Base-by-base conservation (phyloP, 176 grass and related monocot genomes). In the Eragrostis nindensis region DNA sequence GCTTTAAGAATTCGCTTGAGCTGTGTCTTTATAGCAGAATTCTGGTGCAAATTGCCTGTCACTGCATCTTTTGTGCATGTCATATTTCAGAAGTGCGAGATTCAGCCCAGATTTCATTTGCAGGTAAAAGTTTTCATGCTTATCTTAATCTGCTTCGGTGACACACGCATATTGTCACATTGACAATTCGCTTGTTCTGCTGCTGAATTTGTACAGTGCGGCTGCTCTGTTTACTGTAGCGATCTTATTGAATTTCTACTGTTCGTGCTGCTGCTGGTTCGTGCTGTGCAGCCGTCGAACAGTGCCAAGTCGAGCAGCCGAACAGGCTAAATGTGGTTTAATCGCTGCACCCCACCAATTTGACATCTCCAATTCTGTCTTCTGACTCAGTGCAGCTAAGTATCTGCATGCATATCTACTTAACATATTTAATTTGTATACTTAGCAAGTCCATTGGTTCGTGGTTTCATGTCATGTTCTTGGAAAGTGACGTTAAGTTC, bases 281-380 rank as follows among this genome's bases (percentile, higher is more conserved):
- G n/a, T n/a, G n/a, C n/a, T n/a, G n/a, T n/a, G n/a, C n/a, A n/a
- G n/a, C n/a, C n/a, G n/a, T n/a, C n/a, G n/a, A n/a, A n/a, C n/a
- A n/a, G n/a, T n/a, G n/a, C n/a, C n/a, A n/a, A n/a, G n/a, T n/a
- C n/a, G n/a, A n/a, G n/a, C n/a, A n/a, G n/a, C n/a, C n/a, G n/a
- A n/a, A n/a, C n/a, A n/a, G n/a, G n/a, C n/a, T n/a, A n/a, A n/a
- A n/a, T 38, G 32, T 36, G 65, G 71, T 57, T 60, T 68, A 69
- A 70, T 48, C 41, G 0, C 27, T 49, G 71, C 22, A 36, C 22
- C 77, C 49, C 60, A 67, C 60, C 21, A 73, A 15, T 7, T 15
- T 55, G 53, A 70, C 68, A 55, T 52, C n/a, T 77, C 27, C 48
- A 59, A 21, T 44, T 74, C 21, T 84, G 42, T 62, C 45, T 27